Evolutionary conservation across 2,329 filamentous ascomycete genomes (phyloP).

Genomic region (Bipolaris sorokiniana): DNA sequence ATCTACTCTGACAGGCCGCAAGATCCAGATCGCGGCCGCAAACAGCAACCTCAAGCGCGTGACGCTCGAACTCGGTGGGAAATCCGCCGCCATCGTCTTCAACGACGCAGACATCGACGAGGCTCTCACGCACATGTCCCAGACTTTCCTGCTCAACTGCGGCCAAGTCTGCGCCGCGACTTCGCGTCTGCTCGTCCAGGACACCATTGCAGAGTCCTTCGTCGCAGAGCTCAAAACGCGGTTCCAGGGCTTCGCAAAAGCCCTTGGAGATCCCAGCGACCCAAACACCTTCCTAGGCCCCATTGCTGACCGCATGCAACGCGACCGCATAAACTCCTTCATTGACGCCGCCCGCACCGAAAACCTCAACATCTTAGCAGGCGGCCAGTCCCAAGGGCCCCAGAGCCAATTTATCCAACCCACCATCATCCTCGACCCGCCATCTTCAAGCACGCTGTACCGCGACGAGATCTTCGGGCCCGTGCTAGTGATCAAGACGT

Average conservation of each 20-base stretch:
- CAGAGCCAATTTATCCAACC: conserved; percentile 6
- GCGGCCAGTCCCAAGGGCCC: conserved; percentile 4
- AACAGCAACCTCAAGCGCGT: conserved; percentile 61
- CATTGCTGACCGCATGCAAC: conserved; percentile 1
- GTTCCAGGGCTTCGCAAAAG: background rate
- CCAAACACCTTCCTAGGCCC: conserved; percentile 4
- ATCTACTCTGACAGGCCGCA: conserved; percentile 62
- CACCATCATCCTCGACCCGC: conserved; percentile 4
- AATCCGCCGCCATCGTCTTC: conserved; percentile 65
- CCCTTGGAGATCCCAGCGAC: background rate
- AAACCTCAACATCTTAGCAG: conserved; percentile 24
- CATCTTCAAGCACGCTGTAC: background rate
- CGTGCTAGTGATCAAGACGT: conserved; percentile 36
- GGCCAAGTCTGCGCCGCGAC: conserved; percentile 54
- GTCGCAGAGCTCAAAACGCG: background rate
- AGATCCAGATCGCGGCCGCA: conserved; percentile 61
- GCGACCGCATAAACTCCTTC: conserved; percentile 1
- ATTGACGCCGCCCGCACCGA: conserved; percentile 1
- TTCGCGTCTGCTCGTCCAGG: conserved; percentile 44
- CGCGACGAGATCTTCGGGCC: conserved; percentile 44
- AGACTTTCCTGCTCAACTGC: conserved; percentile 61
- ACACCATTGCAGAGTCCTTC: conserved; percentile 43
- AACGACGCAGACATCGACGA: conserved; percentile 58
- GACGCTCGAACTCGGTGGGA: conserved; percentile 60
- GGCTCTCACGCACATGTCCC: conserved; percentile 43